Conservation (phyloP, 345 rosid genomes). For the Aquilaria sinensis region DNA sequence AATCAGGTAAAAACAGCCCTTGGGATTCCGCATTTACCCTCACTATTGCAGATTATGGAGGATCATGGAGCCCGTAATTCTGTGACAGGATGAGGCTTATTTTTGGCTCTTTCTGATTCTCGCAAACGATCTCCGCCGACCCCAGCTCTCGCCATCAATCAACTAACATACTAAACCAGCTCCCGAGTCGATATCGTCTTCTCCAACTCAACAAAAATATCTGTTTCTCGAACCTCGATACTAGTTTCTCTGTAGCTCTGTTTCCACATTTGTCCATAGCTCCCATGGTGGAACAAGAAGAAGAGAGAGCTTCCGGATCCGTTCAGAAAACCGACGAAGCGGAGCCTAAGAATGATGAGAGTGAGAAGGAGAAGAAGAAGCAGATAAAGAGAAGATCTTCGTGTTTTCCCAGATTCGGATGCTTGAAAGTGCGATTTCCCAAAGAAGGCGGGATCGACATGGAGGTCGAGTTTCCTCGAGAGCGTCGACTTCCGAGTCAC, state of each 20-base stretch:
- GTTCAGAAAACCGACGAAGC: conserved; percentile 1
- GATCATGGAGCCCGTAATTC: too few relatives aligned
- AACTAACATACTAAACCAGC: too few relatives aligned
- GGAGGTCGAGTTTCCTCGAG: conserved; percentile 37
- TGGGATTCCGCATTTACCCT: too few relatives aligned
- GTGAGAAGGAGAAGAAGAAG: conserved; percentile 3
- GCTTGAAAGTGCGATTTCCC: conserved; percentile 42
- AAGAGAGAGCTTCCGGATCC: neutral
- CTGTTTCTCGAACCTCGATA: too few relatives aligned
- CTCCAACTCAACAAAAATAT: too few relatives aligned
- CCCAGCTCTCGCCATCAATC: too few relatives aligned
- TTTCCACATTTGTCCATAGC: neutral
- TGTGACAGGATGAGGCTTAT: too few relatives aligned
- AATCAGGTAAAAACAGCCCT: too few relatives aligned
- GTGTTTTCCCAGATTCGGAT: conserved; percentile 35
- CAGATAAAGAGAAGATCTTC: conserved; percentile 16
- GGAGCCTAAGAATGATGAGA: neutral
- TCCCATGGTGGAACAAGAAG: conserved; percentile 6
- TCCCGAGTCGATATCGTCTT: too few relatives aligned
- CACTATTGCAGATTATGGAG: too few relatives aligned
- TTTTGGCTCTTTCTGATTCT: too few relatives aligned
- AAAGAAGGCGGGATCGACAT: conserved; percentile 43
- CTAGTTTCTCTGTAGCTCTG: neutral
- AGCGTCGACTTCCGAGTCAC: conserved; percentile 44
- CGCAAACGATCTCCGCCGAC: too few relatives aligned